Percentiles rank a stretch among this genome's conserved stretches.
These are phyloP conservation scores for Amphibolis antarctica DNA, from an alignment of 106 monocot genomes.

Conservation along the genomic window DNA sequence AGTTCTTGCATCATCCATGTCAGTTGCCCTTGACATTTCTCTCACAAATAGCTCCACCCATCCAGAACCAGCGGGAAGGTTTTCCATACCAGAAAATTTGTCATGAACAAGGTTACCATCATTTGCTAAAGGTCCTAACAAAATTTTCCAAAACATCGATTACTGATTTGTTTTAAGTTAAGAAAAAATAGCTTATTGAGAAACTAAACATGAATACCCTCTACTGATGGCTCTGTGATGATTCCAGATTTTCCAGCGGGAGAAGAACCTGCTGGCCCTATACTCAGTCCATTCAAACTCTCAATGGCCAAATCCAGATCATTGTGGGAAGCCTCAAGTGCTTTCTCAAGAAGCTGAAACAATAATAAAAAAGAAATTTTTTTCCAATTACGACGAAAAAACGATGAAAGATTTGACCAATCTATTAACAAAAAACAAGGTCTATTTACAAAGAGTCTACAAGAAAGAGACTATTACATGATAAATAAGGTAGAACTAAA, in stretches of 20 bases:
- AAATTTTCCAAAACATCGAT: neutral
- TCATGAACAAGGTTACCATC: slow-evolving; percentile 6
- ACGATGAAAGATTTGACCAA: too few relatives aligned
- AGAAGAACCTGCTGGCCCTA: slow-evolving; percentile 22
- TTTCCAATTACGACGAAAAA: too few relatives aligned
- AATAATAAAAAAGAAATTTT: neutral
- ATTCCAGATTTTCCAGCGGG: slow-evolving; percentile 7
- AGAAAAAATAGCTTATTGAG: neutral
- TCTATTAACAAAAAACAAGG: neutral
- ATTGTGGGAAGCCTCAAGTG: slow-evolving; percentile 40
- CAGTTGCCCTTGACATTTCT: slow-evolving; percentile 70
- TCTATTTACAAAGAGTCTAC: too few relatives aligned
- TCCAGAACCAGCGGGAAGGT: slow-evolving; percentile 38
- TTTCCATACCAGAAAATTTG: slow-evolving; percentile 1
- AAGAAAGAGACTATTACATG: too few relatives aligned
- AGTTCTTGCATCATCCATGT: slow-evolving; percentile 61
- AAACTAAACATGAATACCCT: slow-evolving; percentile 17
- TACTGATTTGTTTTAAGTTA: neutral
- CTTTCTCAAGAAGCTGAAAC: slow-evolving; percentile 41
- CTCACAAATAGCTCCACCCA: slow-evolving; percentile 84
- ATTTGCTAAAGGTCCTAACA: neutral
- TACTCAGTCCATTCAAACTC: slow-evolving; percentile 37
- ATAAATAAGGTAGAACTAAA: too few relatives aligned
- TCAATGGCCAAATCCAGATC: slow-evolving; percentile 52
- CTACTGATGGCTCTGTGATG: slow-evolving; percentile 8